Evolutionary conservation across 2,329 filamentous ascomycete species (phyloP), one percentile per base, ranked within the genome.

Genomic region (Ramichloridium luteum): DNA sequence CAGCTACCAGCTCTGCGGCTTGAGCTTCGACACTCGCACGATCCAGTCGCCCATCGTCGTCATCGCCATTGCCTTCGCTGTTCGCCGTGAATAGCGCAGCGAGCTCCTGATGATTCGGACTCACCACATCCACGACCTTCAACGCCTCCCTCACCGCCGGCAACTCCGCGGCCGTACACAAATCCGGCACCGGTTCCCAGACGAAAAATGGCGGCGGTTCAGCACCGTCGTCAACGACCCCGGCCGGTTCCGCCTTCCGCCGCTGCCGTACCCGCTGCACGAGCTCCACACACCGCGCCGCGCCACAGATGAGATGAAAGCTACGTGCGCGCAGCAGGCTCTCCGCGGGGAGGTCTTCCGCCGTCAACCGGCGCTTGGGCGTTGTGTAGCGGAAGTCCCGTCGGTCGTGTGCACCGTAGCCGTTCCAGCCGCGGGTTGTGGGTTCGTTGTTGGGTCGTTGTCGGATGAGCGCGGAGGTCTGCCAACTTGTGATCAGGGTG

Each of bases 151-250:
- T 53, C 34, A 72, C 71, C 13, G 62, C 66, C 1, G 61, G 51
- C 13, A 71, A 54, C 39, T 77, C 66, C 18, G 75, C 72, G 0
- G 83, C 76, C 0, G 71, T 77, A 55, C 86, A 94, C 1, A 83
- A 68, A 56, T 94, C 84, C 2, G 90, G 90, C 1, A 94, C 81
- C 1, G 90, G 90, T 54, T 98, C 90, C 88, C 88, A 98, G 31
- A 96, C 73, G 53, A 94, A 83, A 5, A 85, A 58, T 1, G 86
- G 65, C 4, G 6, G 30, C n/a, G 25, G 11, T 3, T 16, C 11
- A 47, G 18, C 61, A 40, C 32, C 14, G 11, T 23, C 9, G 3
- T 30, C 38, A n/a, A 37, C n/a, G n/a, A n/a, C n/a, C n/a, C n/a
- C n/a, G n/a, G n/a, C n/a, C n/a, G n/a, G 25, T 8, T 25, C 30